Conservation (phyloP, 2,329 filamentous ascomycete species). For the Arthrobotrys musiformis region DNA sequence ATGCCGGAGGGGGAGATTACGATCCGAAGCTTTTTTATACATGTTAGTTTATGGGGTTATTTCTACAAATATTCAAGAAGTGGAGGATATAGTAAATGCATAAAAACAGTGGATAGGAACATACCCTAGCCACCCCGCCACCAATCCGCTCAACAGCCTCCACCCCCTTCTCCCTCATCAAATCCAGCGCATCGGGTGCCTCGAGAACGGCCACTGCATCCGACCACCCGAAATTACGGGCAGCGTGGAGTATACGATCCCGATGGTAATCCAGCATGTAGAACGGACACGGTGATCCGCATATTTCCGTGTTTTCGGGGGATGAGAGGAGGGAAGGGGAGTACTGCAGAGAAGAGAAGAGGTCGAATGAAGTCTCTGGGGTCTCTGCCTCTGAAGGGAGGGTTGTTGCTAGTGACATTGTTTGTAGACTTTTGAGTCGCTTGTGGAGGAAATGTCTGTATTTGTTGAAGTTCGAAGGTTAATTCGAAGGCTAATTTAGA, state of each 20-base stretch:
- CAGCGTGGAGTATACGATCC: conserved; percentile 77
- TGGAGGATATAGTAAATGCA: neutral
- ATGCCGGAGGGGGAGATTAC: conserved; percentile 45
- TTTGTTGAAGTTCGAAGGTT: no score
- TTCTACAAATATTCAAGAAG: neutral
- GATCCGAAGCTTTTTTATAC: conserved; percentile 56
- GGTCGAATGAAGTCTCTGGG: conserved; percentile 65
- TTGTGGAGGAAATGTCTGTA: no score
- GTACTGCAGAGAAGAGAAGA: conserved; percentile 79
- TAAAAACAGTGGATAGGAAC: neutral
- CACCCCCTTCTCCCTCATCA: conserved; percentile 8
- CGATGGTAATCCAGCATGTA: conserved; percentile 84
- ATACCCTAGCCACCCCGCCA: no score
- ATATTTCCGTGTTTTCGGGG: conserved; percentile 30
- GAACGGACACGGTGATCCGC: conserved; percentile 69
- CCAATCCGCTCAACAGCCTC: conserved; percentile 18
- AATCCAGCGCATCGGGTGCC: conserved; percentile 65
- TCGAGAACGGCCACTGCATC: conserved; percentile 66
- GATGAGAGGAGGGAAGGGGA: conserved; percentile 69
- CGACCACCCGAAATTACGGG: conserved; percentile 69
- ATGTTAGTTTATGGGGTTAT: neutral
- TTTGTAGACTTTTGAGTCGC: no score
- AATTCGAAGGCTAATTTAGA: no score
- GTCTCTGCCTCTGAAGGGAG: neutral
- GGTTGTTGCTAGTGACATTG: neutral